Evolutionary conservation across 2,329 filamentous ascomycete species (phyloP), one percentile per base, ranked within the genome.

Genomic region (Sporothrix pallida): DNA sequence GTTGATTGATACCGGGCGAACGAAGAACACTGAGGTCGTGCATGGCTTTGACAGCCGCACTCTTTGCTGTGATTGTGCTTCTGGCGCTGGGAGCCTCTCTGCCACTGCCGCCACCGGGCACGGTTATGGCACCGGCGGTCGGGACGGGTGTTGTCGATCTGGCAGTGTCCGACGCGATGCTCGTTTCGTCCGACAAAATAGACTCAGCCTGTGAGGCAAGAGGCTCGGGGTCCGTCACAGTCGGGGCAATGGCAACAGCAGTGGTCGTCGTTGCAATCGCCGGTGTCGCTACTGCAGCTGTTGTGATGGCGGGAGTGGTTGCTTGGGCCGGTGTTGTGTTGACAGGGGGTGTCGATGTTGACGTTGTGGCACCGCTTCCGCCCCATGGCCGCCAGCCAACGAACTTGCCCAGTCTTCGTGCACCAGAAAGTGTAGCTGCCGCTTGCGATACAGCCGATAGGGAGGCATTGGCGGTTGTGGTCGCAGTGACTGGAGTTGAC

Each of bases 1-100:
- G 86, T 79, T 95, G 93, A 78, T 96, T 96, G 79, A 96, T 93
- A 0, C 93, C 93, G 0, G 92, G 88, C 4, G 87, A 82, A 60
- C 93, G 86, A 60, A 83, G 84, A 4, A 65, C 56, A 15, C 82
- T 80, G 7, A 72, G 65, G 20, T 83, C 81, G 73, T 78, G 82
- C 74, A 83, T 76, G 56, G 77, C 76, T 26, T 68, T 70, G 8
- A 23, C 52, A 6, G 60, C 56, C 2, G 56, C 68, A 37, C 71
- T 42, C n/a, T 70, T 58, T 26, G 70, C 15, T 20, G 62, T 48
- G 17, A 17, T 31, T 3, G 62, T 48, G 20, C 20, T 67, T 13
- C 13, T 67, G 42, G 62, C 62, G 42, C 50, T 63, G 13, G 60
- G 6, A 23, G 9, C n/a, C 10, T 60, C 10, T 23, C 37, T 65